These are phyloP conservation scores for Xylaria venustula DNA, from an alignment of 495 filamentous ascomycete species.

Conservation along the genomic window DNA sequence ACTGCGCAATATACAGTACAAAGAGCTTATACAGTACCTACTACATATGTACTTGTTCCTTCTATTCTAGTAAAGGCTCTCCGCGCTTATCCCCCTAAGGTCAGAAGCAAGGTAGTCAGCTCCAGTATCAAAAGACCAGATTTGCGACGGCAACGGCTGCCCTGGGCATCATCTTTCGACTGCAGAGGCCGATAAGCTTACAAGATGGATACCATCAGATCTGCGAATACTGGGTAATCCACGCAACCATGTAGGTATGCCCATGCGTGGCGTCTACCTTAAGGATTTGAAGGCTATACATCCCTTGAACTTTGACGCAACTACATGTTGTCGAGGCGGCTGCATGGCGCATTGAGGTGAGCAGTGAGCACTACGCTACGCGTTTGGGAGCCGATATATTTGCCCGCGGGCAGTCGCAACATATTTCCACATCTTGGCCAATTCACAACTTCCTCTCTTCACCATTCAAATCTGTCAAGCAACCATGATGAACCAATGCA, in stretches of 20 bases:
- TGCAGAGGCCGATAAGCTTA: background rate
- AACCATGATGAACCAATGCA: background rate
- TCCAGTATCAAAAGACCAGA: too few relatives aligned
- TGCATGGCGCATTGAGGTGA: constrained; percentile 21
- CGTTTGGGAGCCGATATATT: too few relatives aligned
- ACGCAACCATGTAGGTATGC: constrained; percentile 12
- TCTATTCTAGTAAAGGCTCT: too few relatives aligned
- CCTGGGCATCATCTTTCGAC: background rate
- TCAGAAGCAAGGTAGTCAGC: too few relatives aligned
- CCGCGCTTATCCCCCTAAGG: too few relatives aligned
- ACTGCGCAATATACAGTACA: background rate
- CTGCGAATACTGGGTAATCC: constrained; percentile 2
- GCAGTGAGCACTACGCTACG: too few relatives aligned
- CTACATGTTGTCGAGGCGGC: constrained; percentile 1
- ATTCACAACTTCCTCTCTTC: too few relatives aligned
- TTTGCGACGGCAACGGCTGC: too few relatives aligned
- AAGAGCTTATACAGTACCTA: background rate
- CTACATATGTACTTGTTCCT: too few relatives aligned
- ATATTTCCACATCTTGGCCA: too few relatives aligned
- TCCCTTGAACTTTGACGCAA: constrained; percentile 15
- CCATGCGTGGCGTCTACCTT: constrained; percentile 17
- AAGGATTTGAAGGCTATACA: constrained; percentile 10
- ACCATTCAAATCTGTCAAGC: background rate
- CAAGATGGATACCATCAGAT: constrained; percentile 12
- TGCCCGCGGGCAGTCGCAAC: too few relatives aligned